A percentile compares a stretch with the other conserved stretches of the same genome.
phyloP scores from a whole-genome alignment of 768 basidiomycete species.

The Glaciozyma antarctica region DNA sequence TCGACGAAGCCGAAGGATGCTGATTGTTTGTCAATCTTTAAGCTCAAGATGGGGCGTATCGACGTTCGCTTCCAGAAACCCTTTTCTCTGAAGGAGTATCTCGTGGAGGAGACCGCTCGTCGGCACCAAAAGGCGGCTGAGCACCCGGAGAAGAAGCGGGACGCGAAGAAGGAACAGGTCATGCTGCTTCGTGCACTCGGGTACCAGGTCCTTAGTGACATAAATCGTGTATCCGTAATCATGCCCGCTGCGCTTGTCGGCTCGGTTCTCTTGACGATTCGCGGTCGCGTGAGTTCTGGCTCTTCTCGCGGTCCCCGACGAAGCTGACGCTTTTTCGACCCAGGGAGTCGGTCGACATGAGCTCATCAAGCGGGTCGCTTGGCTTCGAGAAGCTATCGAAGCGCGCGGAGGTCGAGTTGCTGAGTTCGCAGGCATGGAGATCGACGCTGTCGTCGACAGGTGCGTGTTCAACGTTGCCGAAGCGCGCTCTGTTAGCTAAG shows the following conservation, averaged over 20 bases:
- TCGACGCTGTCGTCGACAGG: constrained; percentile 31
- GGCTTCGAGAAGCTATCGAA: constrained; percentile 30
- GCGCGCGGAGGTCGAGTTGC: constrained; percentile 30
- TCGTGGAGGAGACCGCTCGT: constrained; percentile 28
- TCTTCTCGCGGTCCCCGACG: background rate
- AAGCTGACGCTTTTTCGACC: background rate
- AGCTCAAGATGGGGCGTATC: constrained; percentile 33
- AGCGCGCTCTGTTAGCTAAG: background rate
- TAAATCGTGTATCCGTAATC: constrained; percentile 32
- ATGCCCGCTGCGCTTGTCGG: constrained; percentile 34
- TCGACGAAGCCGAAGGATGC: too few species aligned
- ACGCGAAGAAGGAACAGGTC: constrained; percentile 23
- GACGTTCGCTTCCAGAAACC: constrained; percentile 34
- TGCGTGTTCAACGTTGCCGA: constrained; percentile 2
- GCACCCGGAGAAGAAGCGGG: background rate
- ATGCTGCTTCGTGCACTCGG: constrained; percentile 28
- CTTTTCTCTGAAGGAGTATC: constrained; percentile 28
- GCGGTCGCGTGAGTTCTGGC: constrained; percentile 23
- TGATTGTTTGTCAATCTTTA: too few species aligned
- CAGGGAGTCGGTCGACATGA: constrained; percentile 32
- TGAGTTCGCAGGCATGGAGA: constrained; percentile 28
- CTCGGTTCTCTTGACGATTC: constrained; percentile 30
- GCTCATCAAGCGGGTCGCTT: constrained; percentile 30
- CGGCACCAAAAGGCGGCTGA: background rate
- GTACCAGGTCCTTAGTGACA: constrained; percentile 29